Evolutionary conservation across 768 basidiomycete species (phyloP).

Genomic region (Inosperma sp.): DNA sequence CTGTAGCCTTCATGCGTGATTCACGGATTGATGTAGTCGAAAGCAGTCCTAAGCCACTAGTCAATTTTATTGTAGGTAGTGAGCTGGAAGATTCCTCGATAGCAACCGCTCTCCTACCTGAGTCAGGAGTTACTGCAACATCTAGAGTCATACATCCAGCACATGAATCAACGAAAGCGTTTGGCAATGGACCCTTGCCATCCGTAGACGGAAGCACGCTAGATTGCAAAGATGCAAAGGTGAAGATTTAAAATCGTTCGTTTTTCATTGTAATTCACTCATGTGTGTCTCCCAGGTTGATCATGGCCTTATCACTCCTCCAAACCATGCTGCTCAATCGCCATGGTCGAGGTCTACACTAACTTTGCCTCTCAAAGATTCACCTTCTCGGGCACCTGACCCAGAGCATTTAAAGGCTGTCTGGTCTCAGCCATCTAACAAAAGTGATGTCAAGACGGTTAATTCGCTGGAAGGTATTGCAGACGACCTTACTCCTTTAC

Average conservation of each 20-base stretch:
- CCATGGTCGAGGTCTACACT: constrained; percentile 56
- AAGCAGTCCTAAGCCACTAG: constrained; percentile 43
- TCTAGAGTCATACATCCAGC: constrained; percentile 10
- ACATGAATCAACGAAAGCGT: constrained; percentile 3
- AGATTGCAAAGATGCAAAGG: constrained; percentile 52
- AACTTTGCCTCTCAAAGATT: constrained; percentile 59
- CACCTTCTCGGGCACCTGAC: constrained; percentile 63
- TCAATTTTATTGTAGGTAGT: constrained; percentile 76
- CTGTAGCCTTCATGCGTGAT: constrained; percentile 70
- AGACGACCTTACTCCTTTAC: constrained; percentile 75
- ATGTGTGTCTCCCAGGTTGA: constrained; percentile 32
- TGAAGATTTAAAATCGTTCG: constrained; percentile 28
- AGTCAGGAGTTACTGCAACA: constrained; percentile 8
- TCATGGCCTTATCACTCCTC: constrained; percentile 44
- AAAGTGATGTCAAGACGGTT: constrained; percentile 57
- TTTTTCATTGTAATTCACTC: constrained; percentile 11
- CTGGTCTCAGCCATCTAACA: constrained; percentile 76
- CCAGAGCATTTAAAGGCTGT: constrained; percentile 83
- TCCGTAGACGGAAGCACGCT: constrained; percentile 22
- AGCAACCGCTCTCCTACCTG: constrained; percentile 17
- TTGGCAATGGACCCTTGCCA: constrained; percentile 2
- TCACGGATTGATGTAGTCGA: constrained; percentile 49
- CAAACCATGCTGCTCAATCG: constrained; percentile 36
- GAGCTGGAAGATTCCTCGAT: constrained; percentile 56
- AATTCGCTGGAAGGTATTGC: constrained; percentile 84